phyloP scores from a whole-genome alignment of 108 stramenopile genomes.

The Skeletonema costatum region DNA sequence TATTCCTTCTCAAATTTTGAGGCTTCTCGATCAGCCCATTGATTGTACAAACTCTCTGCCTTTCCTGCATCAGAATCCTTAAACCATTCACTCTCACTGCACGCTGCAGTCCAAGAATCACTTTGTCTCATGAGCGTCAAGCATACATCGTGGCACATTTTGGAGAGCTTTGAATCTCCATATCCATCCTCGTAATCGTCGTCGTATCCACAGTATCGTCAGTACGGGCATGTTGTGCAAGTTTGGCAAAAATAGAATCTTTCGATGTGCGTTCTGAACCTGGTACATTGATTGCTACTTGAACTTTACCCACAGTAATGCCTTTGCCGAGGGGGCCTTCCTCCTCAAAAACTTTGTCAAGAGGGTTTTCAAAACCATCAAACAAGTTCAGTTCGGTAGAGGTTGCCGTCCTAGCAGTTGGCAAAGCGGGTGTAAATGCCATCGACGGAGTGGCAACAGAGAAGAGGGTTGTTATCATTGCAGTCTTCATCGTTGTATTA shows the following conservation, averaged over 20 bases:
- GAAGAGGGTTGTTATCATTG: not conserved
- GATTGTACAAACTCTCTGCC: conserved; percentile 73
- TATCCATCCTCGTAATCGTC: conserved; percentile 50
- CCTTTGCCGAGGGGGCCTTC: conserved; percentile 82
- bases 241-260: conserved; percentile 60
- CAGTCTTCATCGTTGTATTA: not conserved
- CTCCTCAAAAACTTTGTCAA: conserved; percentile 78
- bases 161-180: conserved; percentile 45
- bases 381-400: not conserved
- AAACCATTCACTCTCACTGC: conserved; percentile 70
- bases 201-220: conserved; percentile 28
- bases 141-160: conserved; percentile 68
- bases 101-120: conserved; percentile 75
- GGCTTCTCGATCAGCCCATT: conserved; percentile 75
- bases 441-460: not conserved
- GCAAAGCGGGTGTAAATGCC: not conserved
- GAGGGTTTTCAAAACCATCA: not conserved
- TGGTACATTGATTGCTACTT: conserved; percentile 56
- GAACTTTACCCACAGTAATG: conserved; percentile 83
- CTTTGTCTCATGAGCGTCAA: conserved; percentile 66
- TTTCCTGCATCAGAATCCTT: conserved; percentile 60
- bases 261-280: conserved; percentile 45
- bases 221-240: conserved; percentile 49
- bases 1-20: conserved; percentile 64
- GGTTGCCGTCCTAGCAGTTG: not conserved